Evolutionary conservation across 345 rosid genomes (phyloP).

Genomic region (Corchorus olitorius): DNA sequence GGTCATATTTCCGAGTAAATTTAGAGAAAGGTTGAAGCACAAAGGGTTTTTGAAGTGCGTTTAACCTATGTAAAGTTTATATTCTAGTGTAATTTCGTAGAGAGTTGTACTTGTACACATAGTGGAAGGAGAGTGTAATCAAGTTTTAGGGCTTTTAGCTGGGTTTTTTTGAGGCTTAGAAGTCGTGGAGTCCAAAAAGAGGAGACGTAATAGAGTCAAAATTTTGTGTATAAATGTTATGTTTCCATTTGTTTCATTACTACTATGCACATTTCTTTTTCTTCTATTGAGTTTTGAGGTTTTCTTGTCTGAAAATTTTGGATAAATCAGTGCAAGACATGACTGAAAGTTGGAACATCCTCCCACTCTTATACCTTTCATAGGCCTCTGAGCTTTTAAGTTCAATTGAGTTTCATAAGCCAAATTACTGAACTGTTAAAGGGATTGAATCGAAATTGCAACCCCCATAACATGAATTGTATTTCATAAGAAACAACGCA

Average conservation of each 20-base stretch:
- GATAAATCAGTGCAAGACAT: too few species aligned
- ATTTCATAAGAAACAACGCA: too few species aligned
- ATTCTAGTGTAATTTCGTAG: neutral
- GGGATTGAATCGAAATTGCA: too few species aligned
- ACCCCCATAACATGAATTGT: too few species aligned
- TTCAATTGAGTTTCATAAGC: too few species aligned
- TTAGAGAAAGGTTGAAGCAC: conserved; percentile 57
- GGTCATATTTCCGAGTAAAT: conserved; percentile 65
- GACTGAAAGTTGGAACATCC: too few species aligned
- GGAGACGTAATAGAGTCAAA: neutral
- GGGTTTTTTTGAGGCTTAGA: conserved; percentile 14
- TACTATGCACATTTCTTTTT: neutral
- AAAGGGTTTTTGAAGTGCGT: conserved; percentile 42
- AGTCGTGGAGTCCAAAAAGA: too few species aligned
- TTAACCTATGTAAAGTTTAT: conserved; percentile 27
- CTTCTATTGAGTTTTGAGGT: neutral
- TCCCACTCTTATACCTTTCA: too few species aligned
- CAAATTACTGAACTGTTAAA: too few species aligned
- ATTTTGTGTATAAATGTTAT: neutral
- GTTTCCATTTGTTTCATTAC: neutral
- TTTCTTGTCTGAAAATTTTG: neutral
- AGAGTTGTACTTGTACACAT: neutral
- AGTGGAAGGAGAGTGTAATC: neutral
- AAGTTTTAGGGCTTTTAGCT: neutral
- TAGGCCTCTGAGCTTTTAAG: too few species aligned